Base-by-base conservation (phyloP, 2,329 filamentous ascomycete genomes). In the Xylaria hypoxylon region DNA sequence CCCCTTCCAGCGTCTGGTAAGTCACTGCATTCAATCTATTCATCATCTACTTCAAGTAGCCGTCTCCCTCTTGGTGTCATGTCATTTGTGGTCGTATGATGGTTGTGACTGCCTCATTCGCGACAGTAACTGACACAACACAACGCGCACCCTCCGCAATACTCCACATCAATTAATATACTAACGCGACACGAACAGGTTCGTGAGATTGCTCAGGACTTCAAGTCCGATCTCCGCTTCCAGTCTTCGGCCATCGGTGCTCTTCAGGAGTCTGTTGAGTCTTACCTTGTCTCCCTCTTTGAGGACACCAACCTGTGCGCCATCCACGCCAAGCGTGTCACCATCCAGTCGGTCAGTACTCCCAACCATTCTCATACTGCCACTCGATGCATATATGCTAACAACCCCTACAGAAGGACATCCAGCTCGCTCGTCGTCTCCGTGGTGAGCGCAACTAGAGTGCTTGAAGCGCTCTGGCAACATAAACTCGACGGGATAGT, bases 261-360 rank as follows among this genome's bases (percentile, higher is more conserved):
- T 72, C 90, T 99, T 45, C 95, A 99, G 86, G 96, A 99, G 87
- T 97, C 96, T 62, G 94, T 97, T 73, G 96, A 99, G 87, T 97
- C 96, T 2, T 98, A 97, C 85, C 92, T 99, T 77, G 94, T 98
- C 83, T 97, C 94, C 50, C 91, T 98, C 72, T 98, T 98, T 77
- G 94, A 98, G 84, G 95, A 98, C 81, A 97, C 95, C 85, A 98
- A 98, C 87, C 86, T 97, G 59, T 98, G 95, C 85, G 95, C 96
- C 79, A 97, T 98, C 82, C 96, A 98, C 85, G 95, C 96, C 84
- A 98, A 98, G 90, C 94, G 96, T 86, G 96, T 98, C 79, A 98
- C 95, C 79, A 98, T 98, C 84, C 95, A 95, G 84, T 90, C 90
- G 73, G 80, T 83, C 76, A 75, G 81, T 80, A 68, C 59, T 31